Percentiles rank a stretch among this genome's conserved stretches.
phyloP scores from a whole-genome alignment of 148 eudicot species.

The Limonium bicolor region DNA sequence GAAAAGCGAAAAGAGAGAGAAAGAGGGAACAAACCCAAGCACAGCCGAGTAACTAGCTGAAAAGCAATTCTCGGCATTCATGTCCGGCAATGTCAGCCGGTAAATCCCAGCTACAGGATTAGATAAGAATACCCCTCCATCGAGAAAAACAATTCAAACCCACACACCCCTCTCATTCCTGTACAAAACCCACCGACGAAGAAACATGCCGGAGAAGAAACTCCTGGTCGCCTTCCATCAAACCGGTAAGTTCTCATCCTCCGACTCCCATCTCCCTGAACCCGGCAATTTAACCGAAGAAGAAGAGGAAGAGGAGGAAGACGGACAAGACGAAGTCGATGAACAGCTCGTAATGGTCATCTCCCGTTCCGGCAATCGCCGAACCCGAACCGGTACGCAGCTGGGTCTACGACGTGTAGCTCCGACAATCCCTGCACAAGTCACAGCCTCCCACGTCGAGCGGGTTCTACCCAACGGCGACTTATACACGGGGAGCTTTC shows the following conservation, averaged over 20 bases:
- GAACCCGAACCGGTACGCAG: neutral
- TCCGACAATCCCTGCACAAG: slow-evolving; percentile 5
- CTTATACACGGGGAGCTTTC: slow-evolving; percentile 20
- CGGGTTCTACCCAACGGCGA: slow-evolving; percentile 18
- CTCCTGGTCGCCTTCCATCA: neutral
- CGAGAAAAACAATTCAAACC: no score
- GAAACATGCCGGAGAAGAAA: no score
- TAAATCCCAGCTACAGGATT: no score
- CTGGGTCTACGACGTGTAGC: slow-evolving; percentile 21
- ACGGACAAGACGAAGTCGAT: slow-evolving; percentile 6
- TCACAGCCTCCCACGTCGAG: slow-evolving; percentile 8
- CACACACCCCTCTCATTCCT: no score
- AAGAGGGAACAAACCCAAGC: no score
- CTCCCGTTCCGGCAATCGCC: neutral
- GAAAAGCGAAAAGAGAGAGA: no score
- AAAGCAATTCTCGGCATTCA: no score
- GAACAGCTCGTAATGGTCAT: neutral
- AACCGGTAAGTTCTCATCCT: neutral
- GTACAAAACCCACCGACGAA: no score
- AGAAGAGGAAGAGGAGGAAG: slow-evolving; percentile 9
- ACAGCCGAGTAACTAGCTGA: no score
- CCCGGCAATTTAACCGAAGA: slow-evolving; percentile 5
- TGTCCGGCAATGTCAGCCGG: no score
- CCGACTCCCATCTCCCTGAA: neutral
- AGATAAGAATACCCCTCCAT: no score